A percentile compares a stretch with the other conserved stretches of the same genome.
Evolutionary conservation across 768 basidiomycete genomes (phyloP).

Genomic region (Cystofilobasidium macerans): DNA sequence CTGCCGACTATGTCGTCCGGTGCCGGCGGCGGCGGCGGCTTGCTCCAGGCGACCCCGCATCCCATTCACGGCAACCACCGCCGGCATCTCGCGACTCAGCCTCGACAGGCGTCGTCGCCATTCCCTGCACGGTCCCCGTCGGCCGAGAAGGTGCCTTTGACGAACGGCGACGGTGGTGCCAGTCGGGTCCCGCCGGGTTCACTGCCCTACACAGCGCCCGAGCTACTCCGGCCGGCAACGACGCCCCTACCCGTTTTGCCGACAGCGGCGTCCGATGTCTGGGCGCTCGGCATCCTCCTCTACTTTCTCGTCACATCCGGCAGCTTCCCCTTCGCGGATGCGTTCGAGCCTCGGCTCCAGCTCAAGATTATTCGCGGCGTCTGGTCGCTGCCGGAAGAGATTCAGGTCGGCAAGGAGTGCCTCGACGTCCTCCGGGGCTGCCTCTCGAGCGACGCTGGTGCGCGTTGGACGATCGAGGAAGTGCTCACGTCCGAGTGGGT

Average conservation of each 20-base stretch:
- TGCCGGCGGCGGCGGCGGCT: background rate
- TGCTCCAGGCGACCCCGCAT: background rate
- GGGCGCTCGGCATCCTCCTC: conserved; percentile 86
- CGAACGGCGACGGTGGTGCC: conserved; percentile 13
- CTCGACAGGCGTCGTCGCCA: conserved; percentile 17
- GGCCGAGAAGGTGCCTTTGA: background rate
- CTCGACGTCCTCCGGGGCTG: conserved; percentile 61
- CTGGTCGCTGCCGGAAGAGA: conserved; percentile 38
- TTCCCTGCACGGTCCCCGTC: conserved; percentile 11
- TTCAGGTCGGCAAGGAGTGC: conserved; percentile 38
- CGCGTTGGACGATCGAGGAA: conserved; percentile 8
- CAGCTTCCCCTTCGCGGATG: conserved; percentile 72
- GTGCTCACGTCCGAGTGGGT: conserved; percentile 15
- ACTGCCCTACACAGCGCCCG: conserved; percentile 80
- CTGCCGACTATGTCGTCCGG: background rate
- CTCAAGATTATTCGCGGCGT: conserved; percentile 81
- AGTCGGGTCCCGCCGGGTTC: conserved; percentile 61
- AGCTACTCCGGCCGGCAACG: conserved; percentile 55
- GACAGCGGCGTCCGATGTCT: conserved; percentile 76
- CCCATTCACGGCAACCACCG: background rate
- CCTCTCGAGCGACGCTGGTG: conserved; percentile 47
- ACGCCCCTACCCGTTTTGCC: conserved; percentile 32
- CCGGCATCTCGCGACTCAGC: background rate
- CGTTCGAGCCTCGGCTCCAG: conserved; percentile 80
- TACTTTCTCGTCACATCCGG: conserved; percentile 68